Evolutionary conservation across 495 filamentous ascomycete genomes (phyloP).

Genomic region (Podospora comata): DNA sequence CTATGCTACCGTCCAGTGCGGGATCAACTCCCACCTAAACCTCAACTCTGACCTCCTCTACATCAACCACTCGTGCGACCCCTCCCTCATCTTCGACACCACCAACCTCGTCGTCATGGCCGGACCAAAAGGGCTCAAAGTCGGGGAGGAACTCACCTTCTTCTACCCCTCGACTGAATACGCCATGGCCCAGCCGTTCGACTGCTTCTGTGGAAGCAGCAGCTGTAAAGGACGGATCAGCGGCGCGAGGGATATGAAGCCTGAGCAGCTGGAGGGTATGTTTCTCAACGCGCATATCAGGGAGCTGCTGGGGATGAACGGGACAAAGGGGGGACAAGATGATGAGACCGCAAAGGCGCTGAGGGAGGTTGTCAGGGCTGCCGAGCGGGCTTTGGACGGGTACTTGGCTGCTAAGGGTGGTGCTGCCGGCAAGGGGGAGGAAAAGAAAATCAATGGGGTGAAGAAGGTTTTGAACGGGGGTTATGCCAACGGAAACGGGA

Average conservation of each 20-base stretch:
- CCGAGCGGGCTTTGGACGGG: constrained; percentile 32
- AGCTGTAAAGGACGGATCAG: constrained; percentile 51
- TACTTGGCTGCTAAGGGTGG: constrained; percentile 27
- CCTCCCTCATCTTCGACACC: constrained; percentile 70
- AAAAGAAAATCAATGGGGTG: neutral
- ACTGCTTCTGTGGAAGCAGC: constrained; percentile 57
- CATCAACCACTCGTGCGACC: constrained; percentile 72
- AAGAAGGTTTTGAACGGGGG: neutral
- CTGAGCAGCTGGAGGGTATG: constrained; percentile 42
- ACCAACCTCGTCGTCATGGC: constrained; percentile 59
- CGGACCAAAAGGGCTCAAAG: constrained; percentile 52
- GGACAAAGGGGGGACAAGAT: neutral
- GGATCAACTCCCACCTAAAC: constrained; percentile 60
- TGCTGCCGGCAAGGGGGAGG: too few relatives aligned
- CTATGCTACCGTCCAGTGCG: constrained; percentile 68
- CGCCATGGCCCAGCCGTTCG: constrained; percentile 70
- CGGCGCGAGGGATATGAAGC: constrained; percentile 54
- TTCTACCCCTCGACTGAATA: constrained; percentile 79
- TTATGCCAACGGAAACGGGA: neutral
- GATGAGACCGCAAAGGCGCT: constrained; percentile 34
- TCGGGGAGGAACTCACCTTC: constrained; percentile 67
- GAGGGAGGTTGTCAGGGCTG: constrained; percentile 37
- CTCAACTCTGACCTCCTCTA: constrained; percentile 73
- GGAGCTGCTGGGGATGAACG: constrained; percentile 43
- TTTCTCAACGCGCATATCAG: constrained; percentile 57